A percentile compares a stretch with the other conserved stretches of the same genome.
These are phyloP conservation scores for Wickerhamomyces sp. DNA, from an alignment of 1,139 yeast species.

Conservation along the genomic window DNA sequence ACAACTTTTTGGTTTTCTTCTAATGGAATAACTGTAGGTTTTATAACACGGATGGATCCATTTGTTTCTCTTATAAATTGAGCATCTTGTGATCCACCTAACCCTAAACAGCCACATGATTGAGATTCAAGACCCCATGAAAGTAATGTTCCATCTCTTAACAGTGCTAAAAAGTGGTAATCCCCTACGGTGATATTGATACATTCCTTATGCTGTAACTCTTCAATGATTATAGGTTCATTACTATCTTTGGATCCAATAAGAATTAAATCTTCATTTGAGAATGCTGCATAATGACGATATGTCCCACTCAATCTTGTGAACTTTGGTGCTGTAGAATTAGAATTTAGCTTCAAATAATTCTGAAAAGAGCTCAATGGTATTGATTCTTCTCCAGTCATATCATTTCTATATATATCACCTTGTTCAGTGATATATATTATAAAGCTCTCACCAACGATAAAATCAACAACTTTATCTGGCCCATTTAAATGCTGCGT, in stretches of 20 bases:
- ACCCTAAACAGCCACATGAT: constrained; percentile 66
- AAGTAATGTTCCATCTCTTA: constrained; percentile 53
- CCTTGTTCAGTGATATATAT: constrained; percentile 47
- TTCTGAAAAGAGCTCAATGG: constrained; percentile 21
- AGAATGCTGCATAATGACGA: constrained; percentile 48
- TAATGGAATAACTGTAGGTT: constrained; percentile 40
- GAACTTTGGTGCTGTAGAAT: constrained; percentile 27
- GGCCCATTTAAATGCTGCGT: constrained; percentile 31
- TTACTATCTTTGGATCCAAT: constrained; percentile 33
- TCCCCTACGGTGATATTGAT: constrained; percentile 67
- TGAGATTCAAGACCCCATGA: constrained; percentile 70
- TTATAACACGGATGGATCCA: constrained; percentile 37
- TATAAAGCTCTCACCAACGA: constrained; percentile 49
- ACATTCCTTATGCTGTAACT: constrained; percentile 48
- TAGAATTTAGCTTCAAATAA: constrained; percentile 6
- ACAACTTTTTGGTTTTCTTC: constrained; percentile 36
- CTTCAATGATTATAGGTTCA: constrained; percentile 20
- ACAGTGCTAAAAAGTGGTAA: constrained; percentile 63
- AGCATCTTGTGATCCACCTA: constrained; percentile 43
- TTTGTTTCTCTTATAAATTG: constrained; percentile 25
- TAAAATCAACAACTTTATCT: constrained; percentile 47
- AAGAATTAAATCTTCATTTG: constrained; percentile 47
- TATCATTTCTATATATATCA: constrained; percentile 36
- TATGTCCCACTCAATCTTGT: constrained; percentile 48
- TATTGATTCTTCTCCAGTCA: constrained; percentile 24